Percentiles rank a stretch among this genome's conserved stretches.
These are phyloP conservation scores for Pythium apleroticum DNA, from an alignment of 352 stramenopile species.

Conservation along the genomic window DNA sequence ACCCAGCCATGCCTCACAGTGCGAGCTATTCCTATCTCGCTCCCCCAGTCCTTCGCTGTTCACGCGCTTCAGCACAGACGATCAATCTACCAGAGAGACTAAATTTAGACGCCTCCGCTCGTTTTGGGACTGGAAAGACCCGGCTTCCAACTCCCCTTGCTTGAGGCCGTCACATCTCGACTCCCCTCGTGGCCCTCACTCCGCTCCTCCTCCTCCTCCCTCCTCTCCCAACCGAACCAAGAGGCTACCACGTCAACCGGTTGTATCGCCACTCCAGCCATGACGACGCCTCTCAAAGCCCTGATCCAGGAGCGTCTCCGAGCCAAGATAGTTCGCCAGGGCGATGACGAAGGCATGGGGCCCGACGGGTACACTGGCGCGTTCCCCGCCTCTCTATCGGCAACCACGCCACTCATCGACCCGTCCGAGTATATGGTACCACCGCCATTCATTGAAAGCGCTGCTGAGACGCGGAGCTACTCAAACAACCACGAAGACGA, in stretches of 20 bases:
- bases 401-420: slow-evolving; percentile 9
- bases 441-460: not conserved
- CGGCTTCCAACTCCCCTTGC: not conserved
- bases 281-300: slow-evolving; percentile 66
- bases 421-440: slow-evolving; percentile 15
- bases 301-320: slow-evolving; percentile 73
- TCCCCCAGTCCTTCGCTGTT: not conserved
- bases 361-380: not conserved
- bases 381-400: not conserved
- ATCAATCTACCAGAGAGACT: not conserved
- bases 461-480: not conserved
- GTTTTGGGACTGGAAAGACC: not conserved
- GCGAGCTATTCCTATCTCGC: not conserved
- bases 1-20: too few species aligned
- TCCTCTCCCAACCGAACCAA: too few species aligned
- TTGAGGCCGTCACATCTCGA: not conserved
- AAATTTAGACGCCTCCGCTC: not conserved
- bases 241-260: too few species aligned
- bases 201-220: not conserved
- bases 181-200: not conserved
- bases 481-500: not conserved
- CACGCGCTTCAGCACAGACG: not conserved
- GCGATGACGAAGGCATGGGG: slow-evolving; percentile 23
- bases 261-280: slow-evolving; percentile 17
- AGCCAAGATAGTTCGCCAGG: slow-evolving; percentile 60